Conservation (phyloP, 2,329 filamentous ascomycete genomes). For the Diaporthe citriasiana region DNA sequence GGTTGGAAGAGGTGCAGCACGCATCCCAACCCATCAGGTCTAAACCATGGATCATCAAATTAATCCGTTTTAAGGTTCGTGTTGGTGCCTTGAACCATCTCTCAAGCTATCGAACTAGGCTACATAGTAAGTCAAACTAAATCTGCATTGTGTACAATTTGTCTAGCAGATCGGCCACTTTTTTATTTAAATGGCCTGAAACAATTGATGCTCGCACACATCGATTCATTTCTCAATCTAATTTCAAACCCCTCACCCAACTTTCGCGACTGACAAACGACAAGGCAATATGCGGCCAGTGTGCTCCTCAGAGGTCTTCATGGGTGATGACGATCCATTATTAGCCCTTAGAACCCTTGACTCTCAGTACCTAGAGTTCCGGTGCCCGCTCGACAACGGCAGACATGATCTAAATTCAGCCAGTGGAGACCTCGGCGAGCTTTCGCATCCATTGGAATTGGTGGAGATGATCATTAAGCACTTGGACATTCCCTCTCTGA, state of each 20-base stretch:
- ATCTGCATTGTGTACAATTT: neutral
- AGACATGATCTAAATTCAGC: neutral
- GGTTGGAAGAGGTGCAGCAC: too few species aligned
- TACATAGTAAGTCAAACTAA: neutral
- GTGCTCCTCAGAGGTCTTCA: too few species aligned
- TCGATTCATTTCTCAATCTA: too few species aligned
- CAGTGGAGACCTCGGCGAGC: neutral
- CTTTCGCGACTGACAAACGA: neutral
- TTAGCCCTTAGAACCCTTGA: neutral
- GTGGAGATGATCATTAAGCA: neutral
- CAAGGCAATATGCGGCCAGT: neutral
- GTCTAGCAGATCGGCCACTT: neutral
- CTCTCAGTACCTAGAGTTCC: neutral
- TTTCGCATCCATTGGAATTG: neutral
- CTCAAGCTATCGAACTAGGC: neutral
- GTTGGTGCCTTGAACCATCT: neutral
- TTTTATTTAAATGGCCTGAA: neutral
- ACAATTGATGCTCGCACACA: neutral
- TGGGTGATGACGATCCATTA: too few species aligned
- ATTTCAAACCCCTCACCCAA: neutral
- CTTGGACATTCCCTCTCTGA: neutral
- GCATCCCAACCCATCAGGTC: too few species aligned
- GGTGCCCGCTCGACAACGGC: constrained; percentile 7
- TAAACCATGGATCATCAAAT: too few species aligned
- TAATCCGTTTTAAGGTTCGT: too few species aligned